Evolutionary conservation across 768 basidiomycete species (phyloP).

Genomic region (Sporobolomyces phaffii): DNA sequence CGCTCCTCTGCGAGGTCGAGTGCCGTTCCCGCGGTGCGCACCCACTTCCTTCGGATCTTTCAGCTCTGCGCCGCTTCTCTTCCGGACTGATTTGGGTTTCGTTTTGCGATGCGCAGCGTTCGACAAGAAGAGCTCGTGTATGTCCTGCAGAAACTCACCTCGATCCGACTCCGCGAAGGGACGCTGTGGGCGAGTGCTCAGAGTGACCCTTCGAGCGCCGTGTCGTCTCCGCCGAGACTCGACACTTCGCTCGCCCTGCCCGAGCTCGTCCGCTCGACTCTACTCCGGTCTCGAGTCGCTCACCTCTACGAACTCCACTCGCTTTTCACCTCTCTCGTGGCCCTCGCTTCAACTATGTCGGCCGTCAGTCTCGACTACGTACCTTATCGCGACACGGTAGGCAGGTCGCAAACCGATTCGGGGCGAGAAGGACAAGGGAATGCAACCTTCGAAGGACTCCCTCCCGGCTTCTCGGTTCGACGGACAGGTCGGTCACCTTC

Average conservation of each 20-base stretch:
- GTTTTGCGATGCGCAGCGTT: slow-evolving; percentile 54
- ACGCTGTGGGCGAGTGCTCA: slow-evolving; percentile 65
- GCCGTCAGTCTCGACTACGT: slow-evolving; percentile 5
- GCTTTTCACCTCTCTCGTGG: slow-evolving; percentile 44
- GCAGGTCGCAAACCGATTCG: background rate
- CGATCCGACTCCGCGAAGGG: slow-evolving; percentile 66
- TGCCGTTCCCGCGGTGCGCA: slow-evolving; percentile 76
- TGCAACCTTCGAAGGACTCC: slow-evolving; percentile 5
- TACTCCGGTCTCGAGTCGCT: slow-evolving; percentile 66
- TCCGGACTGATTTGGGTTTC: background rate
- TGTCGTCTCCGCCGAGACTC: slow-evolving; percentile 43
- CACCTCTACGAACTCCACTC: slow-evolving; percentile 86
- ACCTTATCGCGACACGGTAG: slow-evolving; percentile 2
- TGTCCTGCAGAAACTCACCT: slow-evolving; percentile 67
- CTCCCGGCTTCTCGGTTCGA: slow-evolving; percentile 11
- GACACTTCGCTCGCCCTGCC: slow-evolving; percentile 54
- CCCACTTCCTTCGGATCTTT: background rate
- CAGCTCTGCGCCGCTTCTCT: background rate
- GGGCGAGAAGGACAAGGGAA: background rate
- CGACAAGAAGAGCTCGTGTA: slow-evolving; percentile 87
- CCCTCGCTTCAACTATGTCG: background rate
- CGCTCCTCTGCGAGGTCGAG: slow-evolving; percentile 69
- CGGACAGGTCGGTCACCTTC: background rate
- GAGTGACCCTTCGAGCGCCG: slow-evolving; percentile 58
- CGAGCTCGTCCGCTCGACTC: slow-evolving; percentile 61